phyloP scores from a whole-genome alignment of 331 rosid genomes.

The Quercus lobata region DNA sequence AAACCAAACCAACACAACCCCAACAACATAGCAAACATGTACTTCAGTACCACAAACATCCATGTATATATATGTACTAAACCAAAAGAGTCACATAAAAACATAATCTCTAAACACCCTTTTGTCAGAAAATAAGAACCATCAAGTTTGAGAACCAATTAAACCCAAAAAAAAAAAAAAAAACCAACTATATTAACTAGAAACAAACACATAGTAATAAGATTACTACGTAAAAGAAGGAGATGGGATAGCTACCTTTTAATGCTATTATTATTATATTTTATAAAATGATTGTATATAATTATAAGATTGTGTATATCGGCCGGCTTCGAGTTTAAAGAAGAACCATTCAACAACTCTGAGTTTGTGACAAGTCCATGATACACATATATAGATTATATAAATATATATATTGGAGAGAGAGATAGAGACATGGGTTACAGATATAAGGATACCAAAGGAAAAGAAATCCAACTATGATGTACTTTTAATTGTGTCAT shows the following conservation, averaged over 20 bases:
- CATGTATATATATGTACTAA: background rate
- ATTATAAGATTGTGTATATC: slow-evolving; percentile 6
- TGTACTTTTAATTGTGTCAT: slow-evolving; percentile 11
- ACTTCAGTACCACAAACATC: background rate
- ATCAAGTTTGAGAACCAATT: slow-evolving; percentile 2
- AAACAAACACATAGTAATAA: slow-evolving; percentile 12
- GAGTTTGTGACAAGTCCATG: slow-evolving; percentile 23
- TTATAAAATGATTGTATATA: background rate
- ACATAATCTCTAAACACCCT: slow-evolving; percentile 18
- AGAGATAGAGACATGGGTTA: slow-evolving; percentile 10
- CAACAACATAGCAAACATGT: background rate
- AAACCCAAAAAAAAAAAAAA: background rate
- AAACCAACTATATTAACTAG: background rate
- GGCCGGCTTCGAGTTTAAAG: slow-evolving; percentile 30
- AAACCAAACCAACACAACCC: slow-evolving; percentile 10
- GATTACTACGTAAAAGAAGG: slow-evolving; percentile 2
- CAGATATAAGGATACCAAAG: slow-evolving; percentile 29
- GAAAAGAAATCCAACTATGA: slow-evolving; percentile 21
- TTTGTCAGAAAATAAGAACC: slow-evolving; percentile 12
- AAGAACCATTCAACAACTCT: slow-evolving; percentile 13
- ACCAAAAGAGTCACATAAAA: background rate
- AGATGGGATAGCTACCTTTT: slow-evolving; percentile 32
- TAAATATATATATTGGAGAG: background rate
- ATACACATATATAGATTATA: slow-evolving; percentile 14
- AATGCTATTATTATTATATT: slow-evolving; percentile 12